Evolutionary conservation across 805 yeast species (phyloP), one percentile per base, ranked within the genome.

Genomic region (Saturnispora silvae): DNA sequence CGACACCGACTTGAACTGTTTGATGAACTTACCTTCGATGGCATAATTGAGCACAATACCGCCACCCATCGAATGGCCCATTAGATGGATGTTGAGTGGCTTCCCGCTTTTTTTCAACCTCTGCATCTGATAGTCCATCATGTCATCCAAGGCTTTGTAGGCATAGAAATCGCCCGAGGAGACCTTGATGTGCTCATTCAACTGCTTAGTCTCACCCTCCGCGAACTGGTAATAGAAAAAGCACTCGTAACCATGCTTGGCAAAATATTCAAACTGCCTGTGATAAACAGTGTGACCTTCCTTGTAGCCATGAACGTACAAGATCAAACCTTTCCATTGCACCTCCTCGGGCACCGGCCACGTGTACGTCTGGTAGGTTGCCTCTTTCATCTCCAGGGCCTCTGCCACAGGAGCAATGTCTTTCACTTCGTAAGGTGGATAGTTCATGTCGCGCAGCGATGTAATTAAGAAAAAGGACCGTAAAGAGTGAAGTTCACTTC

Each of bases 61-160:
- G 16, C 89, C 89, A 35, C 94, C 94, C 87, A 82, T 80, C 8
- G 86, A 80, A 45, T 77, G 84, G 1, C 89, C 86, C 49, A 70
- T 61, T 32, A 82, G 49, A 46, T 62, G 67, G 23, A 80, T 46
- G 43, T 69, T 69, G 33, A 61, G 64, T 1, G 46, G 38, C 14
- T 42, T 41, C 8, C 40, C 47, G 20, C 51, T 31, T 16, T 50
- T 18, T 13, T 38, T 35, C 35, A 56, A 43, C 20, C 61, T 60
- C 15, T 65, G 63, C 17, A 67, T 47, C 35, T 67, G 67, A 32
- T 50, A 51, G 39, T 69, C 60, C 37, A 77, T 55, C 53, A 81
- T 69, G 48, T 62, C 69, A 38, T 78, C 75, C 46, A 81, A 60
- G 51, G 77, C 87, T 19, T 66, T 61, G 49, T 71, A 75, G 2